A percentile compares a stretch with the other conserved stretches of the same genome.
These are phyloP conservation scores for Calonectria ilicicola DNA, from an alignment of 2,329 filamentous ascomycete genomes.

Conservation along the genomic window DNA sequence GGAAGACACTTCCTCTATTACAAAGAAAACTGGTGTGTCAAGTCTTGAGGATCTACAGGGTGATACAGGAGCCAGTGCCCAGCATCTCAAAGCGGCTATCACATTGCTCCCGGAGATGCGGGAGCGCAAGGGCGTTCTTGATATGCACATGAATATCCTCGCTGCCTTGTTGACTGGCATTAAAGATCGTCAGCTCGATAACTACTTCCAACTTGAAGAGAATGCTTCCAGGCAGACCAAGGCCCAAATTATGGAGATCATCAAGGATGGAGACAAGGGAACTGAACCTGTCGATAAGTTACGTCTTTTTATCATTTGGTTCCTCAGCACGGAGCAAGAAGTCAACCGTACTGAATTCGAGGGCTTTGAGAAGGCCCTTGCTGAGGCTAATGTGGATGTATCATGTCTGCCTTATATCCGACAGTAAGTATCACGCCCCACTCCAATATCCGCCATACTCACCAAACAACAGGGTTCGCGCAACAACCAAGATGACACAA, in stretches of 20 bases:
- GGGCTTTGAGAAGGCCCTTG: conserved; percentile 86
- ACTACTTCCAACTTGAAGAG: conserved; percentile 96
- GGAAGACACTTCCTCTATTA: conserved; percentile 93
- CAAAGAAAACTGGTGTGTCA: conserved; percentile 92
- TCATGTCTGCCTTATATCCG: conserved; percentile 87
- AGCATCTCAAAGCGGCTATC: conserved; percentile 96
- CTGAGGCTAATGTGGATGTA: conserved; percentile 79
- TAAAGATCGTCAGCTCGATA: conserved; percentile 94
- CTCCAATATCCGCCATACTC: conserved; percentile 32
- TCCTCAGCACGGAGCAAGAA: conserved; percentile 91
- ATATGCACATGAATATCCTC: conserved; percentile 99
- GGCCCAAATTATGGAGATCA: conserved; percentile 85
- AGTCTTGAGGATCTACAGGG: conserved; percentile 94
- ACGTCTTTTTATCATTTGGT: conserved; percentile 96
- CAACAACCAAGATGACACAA: conserved; percentile 98
- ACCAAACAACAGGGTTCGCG: conserved; percentile 74
- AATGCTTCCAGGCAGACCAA: conserved; percentile 92
- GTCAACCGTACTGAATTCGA: conserved; percentile 85
- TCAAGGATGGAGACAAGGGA: conserved; percentile 86
- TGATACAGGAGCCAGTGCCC: conserved; percentile 88
- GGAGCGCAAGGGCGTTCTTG: conserved; percentile 91
- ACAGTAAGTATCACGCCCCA: conserved; percentile 67
- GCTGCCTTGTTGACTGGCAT: conserved; percentile 82
- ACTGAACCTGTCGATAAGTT: conserved; percentile 89
- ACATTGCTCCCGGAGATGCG: conserved; percentile 91